A percentile compares a stretch with the other conserved stretches of the same genome.
Conservation (phyloP, 768 basidiomycete genomes). For the Pilatotrama ljubarskyi region DNA sequence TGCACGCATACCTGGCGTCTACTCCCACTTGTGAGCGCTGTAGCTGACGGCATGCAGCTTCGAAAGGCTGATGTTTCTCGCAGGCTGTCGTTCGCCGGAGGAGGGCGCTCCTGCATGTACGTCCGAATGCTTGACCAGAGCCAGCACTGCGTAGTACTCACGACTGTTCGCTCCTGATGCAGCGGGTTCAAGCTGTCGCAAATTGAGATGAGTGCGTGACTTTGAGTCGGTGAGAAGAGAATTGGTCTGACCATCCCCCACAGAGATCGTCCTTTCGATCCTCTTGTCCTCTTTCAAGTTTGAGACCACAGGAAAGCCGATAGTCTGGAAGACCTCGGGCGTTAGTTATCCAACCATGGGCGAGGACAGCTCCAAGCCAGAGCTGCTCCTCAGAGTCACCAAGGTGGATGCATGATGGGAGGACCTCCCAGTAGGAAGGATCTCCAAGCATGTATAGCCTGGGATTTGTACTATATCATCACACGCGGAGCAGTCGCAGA, state of each 20-base stretch:
- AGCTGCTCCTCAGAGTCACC: slow-evolving; percentile 27
- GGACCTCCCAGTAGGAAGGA: too few relatives aligned
- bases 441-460: too few relatives aligned
- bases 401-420: neutral
- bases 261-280: slow-evolving; percentile 32
- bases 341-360: slow-evolving; percentile 29
- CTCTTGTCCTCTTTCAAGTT: slow-evolving; percentile 31
- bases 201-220: slow-evolving; percentile 27
- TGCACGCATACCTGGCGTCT: slow-evolving; percentile 21
- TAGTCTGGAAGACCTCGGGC: slow-evolving; percentile 30
- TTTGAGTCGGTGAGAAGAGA: too few relatives aligned
- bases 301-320: slow-evolving; percentile 24
- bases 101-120: slow-evolving; percentile 26
- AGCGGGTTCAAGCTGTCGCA: slow-evolving; percentile 28
- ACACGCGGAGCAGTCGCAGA: too few relatives aligned
- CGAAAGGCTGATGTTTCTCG: neutral
- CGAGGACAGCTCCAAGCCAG: slow-evolving; percentile 16
- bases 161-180: neutral
- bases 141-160: too few relatives aligned
- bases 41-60: neutral
- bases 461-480: too few relatives aligned
- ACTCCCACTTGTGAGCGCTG: slow-evolving; percentile 18
- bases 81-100: slow-evolving; percentile 30
- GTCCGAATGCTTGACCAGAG: neutral
- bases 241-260: neutral